Conservation (phyloP, 164 flowering plant genomes). For the Cinnamomum chago region DNA sequence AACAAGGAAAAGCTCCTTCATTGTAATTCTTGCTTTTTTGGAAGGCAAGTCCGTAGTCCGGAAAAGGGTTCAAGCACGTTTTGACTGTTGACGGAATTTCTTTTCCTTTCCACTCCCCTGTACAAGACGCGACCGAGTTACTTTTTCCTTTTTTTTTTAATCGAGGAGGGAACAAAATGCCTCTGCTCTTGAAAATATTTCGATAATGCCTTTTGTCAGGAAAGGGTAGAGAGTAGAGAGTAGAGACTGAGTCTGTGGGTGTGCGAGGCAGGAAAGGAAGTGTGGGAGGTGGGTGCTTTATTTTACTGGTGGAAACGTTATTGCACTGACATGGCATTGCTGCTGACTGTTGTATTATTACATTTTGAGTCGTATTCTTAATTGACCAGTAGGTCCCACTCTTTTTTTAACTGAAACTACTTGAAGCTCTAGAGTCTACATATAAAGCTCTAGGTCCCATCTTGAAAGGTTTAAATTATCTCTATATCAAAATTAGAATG, state of each 20-base stretch:
- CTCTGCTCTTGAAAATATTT: not conserved
- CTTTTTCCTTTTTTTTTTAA: not conserved
- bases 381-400: too few species aligned
- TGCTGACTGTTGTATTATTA: too few species aligned
- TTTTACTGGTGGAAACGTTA: not conserved
- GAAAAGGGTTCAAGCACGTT: not conserved
- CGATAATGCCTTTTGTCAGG: not conserved
- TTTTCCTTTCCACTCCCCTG: not conserved
- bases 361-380: too few species aligned
- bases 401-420: too few species aligned
- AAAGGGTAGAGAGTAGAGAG: too few species aligned
- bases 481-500: too few species aligned
- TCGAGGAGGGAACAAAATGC: not conserved
- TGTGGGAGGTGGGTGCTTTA: not conserved
- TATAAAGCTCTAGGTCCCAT: too few species aligned
- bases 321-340: too few species aligned
- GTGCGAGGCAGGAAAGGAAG: not conserved
- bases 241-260: too few species aligned
- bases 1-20: not conserved
- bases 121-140: not conserved
- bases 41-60: not conserved
- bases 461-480: too few species aligned
- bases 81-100: slow-evolving; percentile 7
- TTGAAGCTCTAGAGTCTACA: too few species aligned
- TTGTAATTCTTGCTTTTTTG: not conserved